Percentiles rank a stretch among this genome's conserved stretches.
Conservation (phyloP, 2,329 filamentous ascomycete species). For the Cercospora beticola region DNA sequence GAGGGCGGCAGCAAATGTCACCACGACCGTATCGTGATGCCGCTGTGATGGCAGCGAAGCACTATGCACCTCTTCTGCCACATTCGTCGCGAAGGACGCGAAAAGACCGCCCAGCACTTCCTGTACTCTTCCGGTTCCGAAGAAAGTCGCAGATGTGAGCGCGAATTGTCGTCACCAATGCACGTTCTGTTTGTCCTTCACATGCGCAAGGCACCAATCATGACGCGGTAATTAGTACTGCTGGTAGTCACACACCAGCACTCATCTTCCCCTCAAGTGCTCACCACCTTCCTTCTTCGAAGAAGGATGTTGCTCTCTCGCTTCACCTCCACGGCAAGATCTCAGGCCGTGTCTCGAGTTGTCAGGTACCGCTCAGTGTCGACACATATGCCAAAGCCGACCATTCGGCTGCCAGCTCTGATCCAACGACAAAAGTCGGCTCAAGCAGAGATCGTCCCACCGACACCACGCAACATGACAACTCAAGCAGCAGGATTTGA, state of each 20-base stretch:
- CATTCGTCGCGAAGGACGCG: not conserved
- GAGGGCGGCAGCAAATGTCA: not conserved
- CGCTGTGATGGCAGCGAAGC: not conserved
- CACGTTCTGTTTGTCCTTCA: not conserved
- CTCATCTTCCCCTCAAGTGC: not conserved
- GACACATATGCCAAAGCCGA: constrained; percentile 8
- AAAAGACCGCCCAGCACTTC: not conserved
- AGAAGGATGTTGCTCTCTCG: not conserved
- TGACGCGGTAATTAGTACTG: not conserved
- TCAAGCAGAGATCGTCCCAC: constrained; percentile 3
- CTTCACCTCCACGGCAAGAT: not conserved
- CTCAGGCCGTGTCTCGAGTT: not conserved
- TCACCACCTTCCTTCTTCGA: not conserved
- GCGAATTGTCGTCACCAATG: not conserved
- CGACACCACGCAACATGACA: constrained; percentile 18
- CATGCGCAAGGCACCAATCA: not conserved
- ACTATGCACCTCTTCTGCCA: not conserved
- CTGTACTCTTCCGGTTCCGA: not conserved
- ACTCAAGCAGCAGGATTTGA: constrained; percentile 4
- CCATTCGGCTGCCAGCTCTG: not conserved
- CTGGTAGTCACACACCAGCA: not conserved
- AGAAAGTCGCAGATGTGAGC: not conserved
- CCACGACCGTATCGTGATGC: not conserved
- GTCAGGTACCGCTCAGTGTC: not conserved
- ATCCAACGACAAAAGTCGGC: constrained; percentile 8